Percentiles rank a stretch among this genome's conserved stretches.
phyloP scores from a whole-genome alignment of 164 flowering plant genomes.

The Pachysandra terminalis region DNA sequence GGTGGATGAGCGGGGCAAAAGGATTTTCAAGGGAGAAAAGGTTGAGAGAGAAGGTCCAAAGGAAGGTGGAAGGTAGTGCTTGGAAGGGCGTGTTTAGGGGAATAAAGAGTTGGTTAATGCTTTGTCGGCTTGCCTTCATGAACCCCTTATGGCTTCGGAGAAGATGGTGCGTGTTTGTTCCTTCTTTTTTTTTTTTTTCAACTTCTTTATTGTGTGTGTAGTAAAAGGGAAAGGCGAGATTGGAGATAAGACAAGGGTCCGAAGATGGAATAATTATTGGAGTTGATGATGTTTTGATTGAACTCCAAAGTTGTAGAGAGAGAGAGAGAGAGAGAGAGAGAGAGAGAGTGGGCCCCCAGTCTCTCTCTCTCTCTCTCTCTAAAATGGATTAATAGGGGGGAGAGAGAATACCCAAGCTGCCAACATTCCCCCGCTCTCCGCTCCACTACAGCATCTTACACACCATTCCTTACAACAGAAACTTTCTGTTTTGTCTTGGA shows the following conservation, averaged over 20 bases:
- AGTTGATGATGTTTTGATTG: constrained; percentile 30
- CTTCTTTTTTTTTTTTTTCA: constrained; percentile 2
- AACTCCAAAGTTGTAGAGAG: too few relatives aligned
- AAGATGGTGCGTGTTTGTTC: constrained; percentile 22
- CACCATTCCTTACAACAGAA: neutral
- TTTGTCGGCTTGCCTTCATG: constrained; percentile 39
- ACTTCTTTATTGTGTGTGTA: constrained; percentile 4
- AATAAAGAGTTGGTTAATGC: constrained; percentile 37
- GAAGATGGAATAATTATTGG: constrained; percentile 35
- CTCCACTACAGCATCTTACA: neutral
- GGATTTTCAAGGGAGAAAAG: constrained; percentile 30
- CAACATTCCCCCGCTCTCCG: neutral
- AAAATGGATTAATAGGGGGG: constrained; percentile 6
- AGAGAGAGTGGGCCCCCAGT: too few relatives aligned
- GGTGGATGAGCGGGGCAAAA: constrained; percentile 31
- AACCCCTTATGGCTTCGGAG: constrained; percentile 33
- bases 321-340: too few relatives aligned
- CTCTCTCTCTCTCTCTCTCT: too few relatives aligned
- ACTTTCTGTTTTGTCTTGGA: constrained; percentile 39
- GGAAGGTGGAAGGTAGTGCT: constrained; percentile 35
- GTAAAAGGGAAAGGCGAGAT: constrained; percentile 8
- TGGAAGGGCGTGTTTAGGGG: constrained; percentile 54
- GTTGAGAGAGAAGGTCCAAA: constrained; percentile 31
- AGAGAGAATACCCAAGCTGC: constrained; percentile 19
- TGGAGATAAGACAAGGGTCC: constrained; percentile 32